A percentile compares a stretch with the other conserved stretches of the same genome.
These are phyloP conservation scores for Hawksworthiomyces lignivorus DNA, from an alignment of 2,329 filamentous ascomycete genomes.

Conservation along the genomic window DNA sequence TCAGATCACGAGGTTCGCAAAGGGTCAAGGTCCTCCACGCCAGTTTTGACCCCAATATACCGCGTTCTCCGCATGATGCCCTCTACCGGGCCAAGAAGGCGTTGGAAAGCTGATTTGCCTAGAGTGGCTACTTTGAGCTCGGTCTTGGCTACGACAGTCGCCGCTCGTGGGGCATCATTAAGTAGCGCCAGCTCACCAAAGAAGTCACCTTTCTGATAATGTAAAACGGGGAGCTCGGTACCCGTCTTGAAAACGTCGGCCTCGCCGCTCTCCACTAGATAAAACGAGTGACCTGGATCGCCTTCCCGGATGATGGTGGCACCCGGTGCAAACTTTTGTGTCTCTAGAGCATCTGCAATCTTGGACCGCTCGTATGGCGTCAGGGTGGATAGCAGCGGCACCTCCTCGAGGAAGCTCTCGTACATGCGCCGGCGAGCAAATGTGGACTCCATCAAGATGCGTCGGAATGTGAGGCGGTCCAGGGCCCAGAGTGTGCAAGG, in stretches of 20 bases:
- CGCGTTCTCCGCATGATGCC: constrained; percentile 81
- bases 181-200: constrained; percentile 92
- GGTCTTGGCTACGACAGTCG: constrained; percentile 73
- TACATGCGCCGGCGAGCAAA: constrained; percentile 96
- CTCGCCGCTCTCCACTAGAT: constrained; percentile 78
- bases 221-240: constrained; percentile 60
- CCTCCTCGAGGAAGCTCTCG: constrained; percentile 91
- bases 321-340: constrained; percentile 72
- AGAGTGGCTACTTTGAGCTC: constrained; percentile 90
- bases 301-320: constrained; percentile 86
- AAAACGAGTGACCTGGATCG: constrained; percentile 87
- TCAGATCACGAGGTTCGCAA: constrained; percentile 33
- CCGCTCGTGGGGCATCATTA: constrained; percentile 88
- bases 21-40: constrained; percentile 61
- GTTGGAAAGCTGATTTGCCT: constrained; percentile 90
- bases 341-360: constrained; percentile 93
- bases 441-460: constrained; percentile 96
- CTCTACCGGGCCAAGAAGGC: constrained; percentile 85
- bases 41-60: constrained; percentile 52
- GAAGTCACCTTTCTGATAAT: constrained; percentile 87
- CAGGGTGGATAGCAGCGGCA: constrained; percentile 73
- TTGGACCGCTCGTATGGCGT: constrained; percentile 93
- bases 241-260: constrained; percentile 82
- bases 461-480: constrained; percentile 91
- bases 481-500: constrained; percentile 84